Evolutionary conservation across 805 yeast species (phyloP), one percentile per base, ranked within the genome.

Genomic region (Wilhelminamyces savonicus): DNA sequence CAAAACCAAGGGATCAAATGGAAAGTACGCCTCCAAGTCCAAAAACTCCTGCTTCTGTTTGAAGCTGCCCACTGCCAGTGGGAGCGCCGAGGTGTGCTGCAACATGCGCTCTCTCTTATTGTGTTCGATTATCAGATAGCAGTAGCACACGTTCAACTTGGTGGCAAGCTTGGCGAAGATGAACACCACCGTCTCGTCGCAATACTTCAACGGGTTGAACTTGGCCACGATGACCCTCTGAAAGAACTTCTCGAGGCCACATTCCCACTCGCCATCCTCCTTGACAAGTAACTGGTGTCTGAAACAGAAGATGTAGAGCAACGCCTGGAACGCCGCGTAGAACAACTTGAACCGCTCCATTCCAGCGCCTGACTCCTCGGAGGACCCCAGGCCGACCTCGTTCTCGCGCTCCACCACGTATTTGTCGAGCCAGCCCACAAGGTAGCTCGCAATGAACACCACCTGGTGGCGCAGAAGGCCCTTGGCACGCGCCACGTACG

Each of bases 161-260:
- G 90, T 94, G 3, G 97, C 85, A 24, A 92, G 76, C 41, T 86
- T 80, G 9, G 97, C 97, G 65, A 90, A 90, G 67, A 88, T 90
- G 35, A 79, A 69, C 36, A 88, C 95, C 27, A 90, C 97, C 11
- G 94, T 85, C 47, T 84, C 94, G 50, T 88, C 90, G 57, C 96
- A 86, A 62, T 78, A 90, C 52, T 86, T 85, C 45, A 90, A 69
- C 4, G 97, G 97, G 52, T 90, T 92, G 66, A 92, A 90, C 49
- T 82, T 82, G 8, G 96, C 80, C 21, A 87, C 71, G 20, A 90
- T 76, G 47, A 83, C 73, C 40, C 94, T 70, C 54, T 82, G 95
- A 62, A 88, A 86, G 40, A 92, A 81, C 58, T 78, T 82, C 46
- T 88, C 95, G 26, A 92, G 52, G 27, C 74, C 77, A 42, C 85